Evolutionary conservation across 2,329 filamentous ascomycete genomes (phyloP), one percentile per base, ranked within the genome.

Genomic region (Cladophialophora exuberans): DNA sequence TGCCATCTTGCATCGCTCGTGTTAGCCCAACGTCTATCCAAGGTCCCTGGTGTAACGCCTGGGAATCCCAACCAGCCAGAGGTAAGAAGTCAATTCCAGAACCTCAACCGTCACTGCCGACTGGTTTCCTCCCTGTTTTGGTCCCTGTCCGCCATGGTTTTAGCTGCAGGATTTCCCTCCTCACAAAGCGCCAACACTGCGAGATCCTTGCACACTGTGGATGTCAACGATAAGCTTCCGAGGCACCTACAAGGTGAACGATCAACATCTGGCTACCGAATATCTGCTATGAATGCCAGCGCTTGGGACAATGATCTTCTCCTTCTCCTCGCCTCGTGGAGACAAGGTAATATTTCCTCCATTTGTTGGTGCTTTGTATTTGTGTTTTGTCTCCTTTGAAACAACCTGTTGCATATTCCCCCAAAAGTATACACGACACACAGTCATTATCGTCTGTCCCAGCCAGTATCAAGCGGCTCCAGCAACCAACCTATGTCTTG

Each of bases 1-100:
- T 11, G 26, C 10, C 18, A 46, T 48, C 30, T 25, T 50, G 39
- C 41, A 23, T 46, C 22, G 41, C 17, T 39, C 31, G 36, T 18
- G 35, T 46, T 52, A 46, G 46, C 30, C 17, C 28, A 20, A 39
- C 42, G 35, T 10, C 46, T 28, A 48, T 43, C 48, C 36, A 42
- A 45, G 42, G 26, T 26, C 15, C 17, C 25, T 22, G 10, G 33
- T 22, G 46, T 13, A 11, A 38, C 23, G 20, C 43, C 25, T 22
- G n/a, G 20, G 20, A n/a, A 41, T 22, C 30, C 30, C 42, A 23
- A 33, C 20, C 31, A 46, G 11, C 46, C 30, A 43, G 15, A 47
- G 13, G 26, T 26, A 30, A 46, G 47, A 26, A 33, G 47, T 25
- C 25, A 20, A 45, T 51, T 61, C 58, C 43, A 61, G 58, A 58